phyloP scores from a whole-genome alignment of 306 rosid genomes.

The Vigna trinervia region DNA sequence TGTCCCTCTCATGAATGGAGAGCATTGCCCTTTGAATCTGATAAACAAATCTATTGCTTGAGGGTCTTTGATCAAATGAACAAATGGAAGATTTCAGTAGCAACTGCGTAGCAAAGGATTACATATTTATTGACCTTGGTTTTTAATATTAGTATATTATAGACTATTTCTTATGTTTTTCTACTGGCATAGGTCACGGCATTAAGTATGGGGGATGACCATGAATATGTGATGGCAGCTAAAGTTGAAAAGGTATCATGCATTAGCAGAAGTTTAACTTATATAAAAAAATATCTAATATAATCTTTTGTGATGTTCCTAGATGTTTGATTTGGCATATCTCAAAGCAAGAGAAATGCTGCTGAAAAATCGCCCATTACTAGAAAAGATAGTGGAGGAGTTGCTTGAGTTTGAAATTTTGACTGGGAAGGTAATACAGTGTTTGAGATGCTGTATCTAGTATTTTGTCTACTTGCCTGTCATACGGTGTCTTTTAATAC shows the following conservation, averaged over 20 bases:
- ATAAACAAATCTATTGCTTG: constrained; percentile 22
- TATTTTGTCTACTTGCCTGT: constrained; percentile 27
- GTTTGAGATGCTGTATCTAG: constrained; percentile 33
- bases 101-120: constrained; percentile 27
- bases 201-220: constrained; percentile 88
- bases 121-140: neutral
- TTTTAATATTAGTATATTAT: constrained; percentile 35
- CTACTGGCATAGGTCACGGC: constrained; percentile 62
- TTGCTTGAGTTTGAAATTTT: constrained; percentile 87
- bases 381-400: constrained; percentile 89
- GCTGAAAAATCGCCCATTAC: constrained; percentile 69
- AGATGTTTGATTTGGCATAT: constrained; percentile 93
- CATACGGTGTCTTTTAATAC: constrained; percentile 2
- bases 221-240: constrained; percentile 85
- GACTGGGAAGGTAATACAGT: constrained; percentile 74
- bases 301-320: constrained; percentile 31
- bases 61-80: constrained; percentile 23
- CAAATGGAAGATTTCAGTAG: constrained; percentile 15
- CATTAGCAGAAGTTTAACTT: constrained; percentile 15
- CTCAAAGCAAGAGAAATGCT: constrained; percentile 82
- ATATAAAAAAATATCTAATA: constrained; percentile 31
- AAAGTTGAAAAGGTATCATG: constrained; percentile 82
- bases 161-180: constrained; percentile 36
- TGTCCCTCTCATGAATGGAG: neutral
- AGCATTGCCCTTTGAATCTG: constrained; percentile 33